Percentiles rank a stretch among this genome's conserved stretches.
Conservation (phyloP, 805 yeast species). For the Candida nonsorbophila region DNA sequence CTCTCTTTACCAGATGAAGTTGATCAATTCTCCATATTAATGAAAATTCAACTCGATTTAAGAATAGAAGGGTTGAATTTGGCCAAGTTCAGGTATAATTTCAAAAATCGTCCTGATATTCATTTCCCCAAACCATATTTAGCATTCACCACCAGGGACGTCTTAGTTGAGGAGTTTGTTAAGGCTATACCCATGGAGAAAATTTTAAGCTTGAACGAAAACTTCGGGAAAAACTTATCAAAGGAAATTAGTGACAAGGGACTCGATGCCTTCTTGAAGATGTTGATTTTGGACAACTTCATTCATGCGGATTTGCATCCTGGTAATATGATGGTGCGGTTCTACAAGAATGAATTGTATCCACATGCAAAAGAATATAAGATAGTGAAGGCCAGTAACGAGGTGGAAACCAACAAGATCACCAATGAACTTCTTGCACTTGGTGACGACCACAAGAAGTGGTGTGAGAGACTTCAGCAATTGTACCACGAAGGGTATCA, state of each 20-base stretch:
- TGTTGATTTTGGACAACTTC: slow-evolving; percentile 90
- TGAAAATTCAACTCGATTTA: slow-evolving; percentile 85
- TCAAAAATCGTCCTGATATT: slow-evolving; percentile 51
- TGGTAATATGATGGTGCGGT: slow-evolving; percentile 82
- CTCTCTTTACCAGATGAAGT: slow-evolving; percentile 92
- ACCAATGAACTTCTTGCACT: slow-evolving; percentile 35
- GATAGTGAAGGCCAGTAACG: slow-evolving; percentile 37
- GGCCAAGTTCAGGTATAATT: slow-evolving; percentile 64
- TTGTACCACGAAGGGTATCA: slow-evolving; percentile 56
- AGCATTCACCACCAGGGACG: slow-evolving; percentile 58
- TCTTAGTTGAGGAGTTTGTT: slow-evolving; percentile 81
- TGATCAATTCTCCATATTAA: slow-evolving; percentile 75
- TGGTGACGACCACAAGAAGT: slow-evolving; percentile 29
- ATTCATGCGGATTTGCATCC: slow-evolving; percentile 97
- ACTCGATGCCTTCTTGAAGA: slow-evolving; percentile 84
- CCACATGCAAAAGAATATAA: slow-evolving; percentile 39
- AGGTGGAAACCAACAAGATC: slow-evolving; percentile 41
- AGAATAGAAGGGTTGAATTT: slow-evolving; percentile 86
- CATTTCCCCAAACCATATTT: slow-evolving; percentile 78
- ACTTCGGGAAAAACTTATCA: slow-evolving; percentile 49
- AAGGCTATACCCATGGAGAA: slow-evolving; percentile 78
- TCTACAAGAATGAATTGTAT: slow-evolving; percentile 46
- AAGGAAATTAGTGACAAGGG: slow-evolving; percentile 74
- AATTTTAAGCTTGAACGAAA: slow-evolving; percentile 47
- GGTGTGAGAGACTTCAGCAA: slow-evolving; percentile 42